Base-by-base conservation (phyloP, 2,329 filamentous ascomycete genomes). In the Aspergillus clavatus region DNA sequence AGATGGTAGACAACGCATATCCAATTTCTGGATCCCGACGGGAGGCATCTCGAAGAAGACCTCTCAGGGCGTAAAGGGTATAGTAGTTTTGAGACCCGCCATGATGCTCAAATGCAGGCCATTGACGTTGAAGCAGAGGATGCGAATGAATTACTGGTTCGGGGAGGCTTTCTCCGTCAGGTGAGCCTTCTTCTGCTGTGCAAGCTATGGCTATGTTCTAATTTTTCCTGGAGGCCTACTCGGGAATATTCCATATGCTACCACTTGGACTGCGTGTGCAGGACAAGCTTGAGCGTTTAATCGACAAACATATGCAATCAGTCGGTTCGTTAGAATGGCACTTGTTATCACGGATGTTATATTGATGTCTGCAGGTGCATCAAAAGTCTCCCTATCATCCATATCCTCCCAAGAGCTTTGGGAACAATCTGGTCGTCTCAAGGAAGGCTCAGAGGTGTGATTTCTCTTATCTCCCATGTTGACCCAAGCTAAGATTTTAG, bases 171-270 rank as follows among this genome's bases (percentile, higher is more conserved):
- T 59, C 65, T 90, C 37, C 82, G 85, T 49, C 84, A 89, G 73
- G 83, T 85, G 52, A 57, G 69, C 62, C 22, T 18, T 37, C 5
- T 12, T 12, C 39, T 28, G 12, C 10, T 42, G 31, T 23, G 27
- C n/a, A 12, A 28, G 21, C 39, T 46, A 2, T 14, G 42, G n/a
- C 6, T 6, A 4, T 12, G 3, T 12, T 27, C 37, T 46, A 22
- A 47, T 36, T 12, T 24, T 31, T 29, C 16, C 1, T 26, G 1
- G 55, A 89, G 82, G 84, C 89, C 16, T 86, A 95, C 62, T 82
- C 90, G 6, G 93, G 93, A 22, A 82, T 97, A 27, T 98, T 96
- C 58, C 93, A 98, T 60, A 77, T 95, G 61, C 76, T 98, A 1
- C 93, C 93, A 0, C 71, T 98, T 0, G 93, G 93, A 0, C 76